phyloP scores from a whole-genome alignment of 1,284 basidiomycete genomes.

The Sporisorium graminicola region DNA sequence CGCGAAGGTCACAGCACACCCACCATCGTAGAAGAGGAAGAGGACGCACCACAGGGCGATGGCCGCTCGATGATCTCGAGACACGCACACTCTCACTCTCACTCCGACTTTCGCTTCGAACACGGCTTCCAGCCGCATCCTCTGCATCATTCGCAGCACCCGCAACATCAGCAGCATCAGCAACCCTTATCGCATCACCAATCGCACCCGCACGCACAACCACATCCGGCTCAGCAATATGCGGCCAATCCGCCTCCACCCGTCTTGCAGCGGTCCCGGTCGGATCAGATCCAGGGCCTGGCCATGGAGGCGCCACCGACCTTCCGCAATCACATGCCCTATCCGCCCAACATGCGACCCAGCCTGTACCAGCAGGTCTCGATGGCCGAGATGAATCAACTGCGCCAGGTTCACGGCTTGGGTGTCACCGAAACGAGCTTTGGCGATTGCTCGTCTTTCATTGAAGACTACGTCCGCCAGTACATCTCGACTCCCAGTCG shows the following conservation, averaged over 20 bases:
- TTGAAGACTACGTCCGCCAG: slow-evolving; percentile 57
- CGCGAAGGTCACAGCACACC: slow-evolving; percentile 59
- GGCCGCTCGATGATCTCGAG: slow-evolving; percentile 17
- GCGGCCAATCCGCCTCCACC: slow-evolving; percentile 21
- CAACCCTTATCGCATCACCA: slow-evolving; percentile 18
- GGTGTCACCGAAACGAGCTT: slow-evolving; percentile 39
- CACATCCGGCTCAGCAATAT: slow-evolving; percentile 13
- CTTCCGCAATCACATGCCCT: slow-evolving; percentile 39
- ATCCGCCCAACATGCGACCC: slow-evolving; percentile 47
- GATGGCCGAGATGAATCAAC: slow-evolving; percentile 48
- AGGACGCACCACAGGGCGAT: slow-evolving; percentile 23
- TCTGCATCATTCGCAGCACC: slow-evolving; percentile 16
- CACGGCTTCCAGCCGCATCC: slow-evolving; percentile 30
- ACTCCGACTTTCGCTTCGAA: slow-evolving; percentile 20
- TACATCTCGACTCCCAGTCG: slow-evolving; percentile 87
- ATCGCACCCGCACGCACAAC: slow-evolving; percentile 9
- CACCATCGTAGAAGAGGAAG: slow-evolving; percentile 64
- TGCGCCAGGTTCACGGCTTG: slow-evolving; percentile 37
- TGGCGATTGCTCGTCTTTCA: slow-evolving; percentile 58
- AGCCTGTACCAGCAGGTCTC: slow-evolving; percentile 58
- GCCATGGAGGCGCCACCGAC: slow-evolving; percentile 27
- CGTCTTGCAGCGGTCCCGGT: slow-evolving; percentile 28
- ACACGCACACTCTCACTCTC: slow-evolving; percentile 4
- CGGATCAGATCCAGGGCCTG: slow-evolving; percentile 30
- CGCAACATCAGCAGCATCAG: slow-evolving; percentile 14